Evolutionary conservation across 1,284 basidiomycete species (phyloP), one percentile per base, ranked within the genome.

Genomic region (Tausonia pullulans): DNA sequence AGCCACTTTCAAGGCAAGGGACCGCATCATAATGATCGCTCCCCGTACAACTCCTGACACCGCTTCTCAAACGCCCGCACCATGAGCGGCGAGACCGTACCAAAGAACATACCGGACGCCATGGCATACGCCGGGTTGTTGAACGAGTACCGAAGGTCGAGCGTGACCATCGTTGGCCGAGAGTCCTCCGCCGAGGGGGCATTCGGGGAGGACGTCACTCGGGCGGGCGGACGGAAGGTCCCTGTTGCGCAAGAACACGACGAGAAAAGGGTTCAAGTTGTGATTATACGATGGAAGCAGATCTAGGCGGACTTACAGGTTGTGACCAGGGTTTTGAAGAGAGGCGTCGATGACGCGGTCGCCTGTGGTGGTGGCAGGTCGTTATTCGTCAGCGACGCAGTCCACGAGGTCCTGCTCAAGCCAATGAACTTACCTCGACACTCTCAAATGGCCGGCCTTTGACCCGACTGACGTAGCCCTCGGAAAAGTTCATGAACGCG

Each of bases 1-100:
- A 27, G 27, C 27, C 27, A 27, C 27, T 27, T 27, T 27, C 27
- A 27, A 27, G 27, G 27, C 27, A 27, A 27, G 27, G 27, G 27
- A 27, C 27, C 27, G 27, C 27, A 27, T 27, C 27, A 27, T 27
- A 39, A 6, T 55, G 27, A 51, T 16, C 72, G 69, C 56, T 69
- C 61, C 10, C 88, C 87, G 71, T 89, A 91, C 5, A 92, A 79
- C 62, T 81, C 78, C 61, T 80, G 59, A 74, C 90, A 94, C 46
- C 93, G 81, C 69, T 86, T 79, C 75, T 96, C 90, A 71, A 98
- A 98, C 4, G 93, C 93, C 67, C 87, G 79, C 40, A 97, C 87
- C 90, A 96, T 97, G 76, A 87, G 81, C 68, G 83, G 83, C 7
- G 89, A 90, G 8, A 96, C 87, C 72, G 87, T 84, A 39, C 87